Evolutionary conservation across 768 basidiomycete species (phyloP), one percentile per base, ranked within the genome.

Genomic region (Russula lepida): DNA sequence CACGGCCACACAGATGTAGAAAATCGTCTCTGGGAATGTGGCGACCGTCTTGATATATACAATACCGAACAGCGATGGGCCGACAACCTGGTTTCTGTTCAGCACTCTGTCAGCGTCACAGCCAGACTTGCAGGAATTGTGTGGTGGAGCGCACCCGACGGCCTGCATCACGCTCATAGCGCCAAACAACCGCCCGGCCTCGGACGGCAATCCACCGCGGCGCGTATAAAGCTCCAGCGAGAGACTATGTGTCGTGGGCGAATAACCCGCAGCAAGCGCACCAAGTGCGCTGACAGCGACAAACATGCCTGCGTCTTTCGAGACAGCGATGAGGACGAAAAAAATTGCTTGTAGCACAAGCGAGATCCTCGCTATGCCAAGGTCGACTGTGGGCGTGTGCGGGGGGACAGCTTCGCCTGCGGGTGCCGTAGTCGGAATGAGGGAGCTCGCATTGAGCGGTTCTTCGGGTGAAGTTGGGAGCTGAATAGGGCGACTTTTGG

Each of bases 181-280:
- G 13, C 91, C 93, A 68, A 93, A 94, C 19, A 97, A 75, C 66
- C 76, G 78, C 3, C 92, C 93, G 13, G 78, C 75, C 68, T 92
- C 88, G 15, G 76, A 77, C 2, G 52, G 2, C 30, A 19, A 25
- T 9, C 84, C 81, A 1, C 80, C 80, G 21, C 75, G 74, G n/a
- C 72, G 72, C 30, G 74, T 73, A 63, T 85, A 89, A 48, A 89
- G 69, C 25, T 86, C 81, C 46, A 95, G 73, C 3, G 90, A 84
- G 37, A 92, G 78, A 23, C 86, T 86, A 58, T 89, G 85, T 8
- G 80, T 61, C 1, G 88, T 84, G 9, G 93, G 91, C 25, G 69
- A 70, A 59, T 86, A 82, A 1, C 86, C 89, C 0, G 77, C 69
- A 0, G 84, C 84, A 25, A 92, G 74, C n/a, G 86, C 76, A 21